A percentile compares a stretch with the other conserved stretches of the same genome.
phyloP scores from a whole-genome alignment of 441 rosid genomes.

The Omphalea diandra region DNA sequence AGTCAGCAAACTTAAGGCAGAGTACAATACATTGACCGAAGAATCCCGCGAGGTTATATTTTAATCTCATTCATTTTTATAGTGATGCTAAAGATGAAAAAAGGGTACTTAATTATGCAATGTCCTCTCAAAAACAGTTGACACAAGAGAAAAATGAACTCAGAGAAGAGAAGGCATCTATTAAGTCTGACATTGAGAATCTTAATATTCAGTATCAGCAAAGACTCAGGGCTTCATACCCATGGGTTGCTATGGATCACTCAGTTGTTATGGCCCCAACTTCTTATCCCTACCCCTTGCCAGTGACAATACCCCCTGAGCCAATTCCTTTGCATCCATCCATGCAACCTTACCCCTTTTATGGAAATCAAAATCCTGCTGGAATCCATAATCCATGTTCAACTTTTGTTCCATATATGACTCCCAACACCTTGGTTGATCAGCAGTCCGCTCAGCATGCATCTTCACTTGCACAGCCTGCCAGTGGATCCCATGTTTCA shows the following conservation, averaged over 20 bases:
- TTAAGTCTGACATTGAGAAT: slow-evolving; percentile 70
- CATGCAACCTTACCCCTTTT: slow-evolving; percentile 69
- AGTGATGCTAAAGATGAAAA: not conserved
- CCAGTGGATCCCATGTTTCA: slow-evolving; percentile 39
- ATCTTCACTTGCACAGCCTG: slow-evolving; percentile 38
- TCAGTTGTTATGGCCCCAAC: slow-evolving; percentile 78
- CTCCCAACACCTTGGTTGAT: slow-evolving; percentile 55
- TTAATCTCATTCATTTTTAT: not conserved
- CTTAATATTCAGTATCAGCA: slow-evolving; percentile 78
- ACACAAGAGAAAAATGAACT: slow-evolving; percentile 86
- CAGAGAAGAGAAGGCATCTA: slow-evolving; percentile 77
- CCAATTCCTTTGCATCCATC: slow-evolving; percentile 80
- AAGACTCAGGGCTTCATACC: slow-evolving; percentile 60
- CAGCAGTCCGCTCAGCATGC: slow-evolving; percentile 51
- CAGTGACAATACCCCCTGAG: slow-evolving; percentile 70
- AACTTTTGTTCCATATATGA: slow-evolving; percentile 60
- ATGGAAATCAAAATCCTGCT: slow-evolving; percentile 67
- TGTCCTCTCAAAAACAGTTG: slow-evolving; percentile 43
- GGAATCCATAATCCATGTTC: slow-evolving; percentile 65
- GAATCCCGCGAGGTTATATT: slow-evolving; percentile 78
- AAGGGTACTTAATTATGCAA: not conserved
- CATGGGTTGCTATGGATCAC: slow-evolving; percentile 74
- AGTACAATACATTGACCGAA: slow-evolving; percentile 57
- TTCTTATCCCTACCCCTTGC: slow-evolving; percentile 70
- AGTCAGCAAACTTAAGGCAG: slow-evolving; percentile 71